Conservation (phyloP, 2,329 filamentous ascomycete species). For the Fusarium guadeloupense region DNA sequence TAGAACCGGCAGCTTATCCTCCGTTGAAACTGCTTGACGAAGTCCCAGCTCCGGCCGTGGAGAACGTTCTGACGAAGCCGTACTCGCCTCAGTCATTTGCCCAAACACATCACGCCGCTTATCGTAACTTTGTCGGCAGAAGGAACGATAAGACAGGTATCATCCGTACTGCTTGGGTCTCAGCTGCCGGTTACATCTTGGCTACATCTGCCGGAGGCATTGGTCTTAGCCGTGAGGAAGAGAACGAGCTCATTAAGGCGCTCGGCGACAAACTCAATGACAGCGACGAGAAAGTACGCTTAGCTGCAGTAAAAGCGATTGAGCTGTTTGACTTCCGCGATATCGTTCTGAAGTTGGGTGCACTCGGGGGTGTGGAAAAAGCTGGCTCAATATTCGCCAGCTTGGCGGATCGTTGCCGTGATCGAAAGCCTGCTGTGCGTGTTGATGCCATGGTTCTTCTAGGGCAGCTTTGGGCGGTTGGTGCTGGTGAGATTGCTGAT, state of each 20-base stretch:
- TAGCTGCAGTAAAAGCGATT: slow-evolving; percentile 88
- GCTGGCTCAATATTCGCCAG: slow-evolving; percentile 81
- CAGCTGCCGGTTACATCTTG: slow-evolving; percentile 83
- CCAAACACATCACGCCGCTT: slow-evolving; percentile 79
- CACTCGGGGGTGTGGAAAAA: slow-evolving; percentile 77
- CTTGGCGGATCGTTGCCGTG: slow-evolving; percentile 87
- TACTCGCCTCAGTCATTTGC: slow-evolving; percentile 90
- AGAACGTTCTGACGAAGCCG: slow-evolving; percentile 79
- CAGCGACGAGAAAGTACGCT: slow-evolving; percentile 87
- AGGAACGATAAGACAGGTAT: slow-evolving; percentile 85
- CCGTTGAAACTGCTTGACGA: slow-evolving; percentile 73
- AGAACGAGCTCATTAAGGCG: slow-evolving; percentile 75
- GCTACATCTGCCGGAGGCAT: slow-evolving; percentile 92
- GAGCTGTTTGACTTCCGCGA: slow-evolving; percentile 82
- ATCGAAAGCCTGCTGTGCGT: slow-evolving; percentile 82
- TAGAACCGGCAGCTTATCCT: slow-evolving; percentile 89
- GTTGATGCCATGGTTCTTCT: slow-evolving; percentile 87
- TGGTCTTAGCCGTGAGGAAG: slow-evolving; percentile 84
- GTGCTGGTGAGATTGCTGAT: slow-evolving; percentile 83
- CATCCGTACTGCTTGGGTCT: slow-evolving; percentile 88
- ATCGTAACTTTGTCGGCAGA: slow-evolving; percentile 84
- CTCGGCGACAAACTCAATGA: slow-evolving; percentile 86
- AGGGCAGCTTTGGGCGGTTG: slow-evolving; percentile 92
- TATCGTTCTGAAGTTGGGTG: slow-evolving; percentile 82
- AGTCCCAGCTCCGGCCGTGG: slow-evolving; percentile 52